Evolutionary conservation across 2,329 filamentous ascomycete genomes (phyloP), one percentile per base, ranked within the genome.

Genomic region (Aspergillus brunneoviolaceus): DNA sequence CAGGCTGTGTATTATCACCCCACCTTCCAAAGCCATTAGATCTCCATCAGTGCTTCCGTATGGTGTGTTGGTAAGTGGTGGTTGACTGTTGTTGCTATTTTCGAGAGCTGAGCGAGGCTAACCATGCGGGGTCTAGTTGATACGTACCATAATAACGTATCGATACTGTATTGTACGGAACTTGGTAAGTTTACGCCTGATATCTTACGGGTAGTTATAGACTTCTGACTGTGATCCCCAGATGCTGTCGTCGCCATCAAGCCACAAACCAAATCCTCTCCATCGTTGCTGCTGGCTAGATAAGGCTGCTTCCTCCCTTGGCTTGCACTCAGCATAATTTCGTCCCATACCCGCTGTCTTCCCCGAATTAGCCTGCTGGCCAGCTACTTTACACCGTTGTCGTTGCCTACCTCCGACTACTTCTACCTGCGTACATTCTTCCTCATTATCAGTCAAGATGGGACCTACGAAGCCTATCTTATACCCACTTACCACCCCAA

Each of bases 401-500:
- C 50, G 45, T 25, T 39, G 14, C 39, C 33, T 25, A 16, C 29
- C 19, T 14, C 23, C 19, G 16, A 45, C n/a, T 47, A 48, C 45
- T 14, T 45, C 50, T 23, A 23, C 21, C 21, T 23, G 21, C 57
- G 29, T 31, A 39, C 14, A 16, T 42, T 39, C 49, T 10, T 54
- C 21, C 51, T 33, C 12, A 45, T 12, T 54, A 35, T 6, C 21
- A 23, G 21, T 25, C 58, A 61, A 31, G 12, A 71, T 71, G 70
- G 65, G 62, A 16, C 63, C 64, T 1, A 63, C 65, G 7, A 76
- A 73, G 64, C 77, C 76, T 19, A 59, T 67, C 14, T 69, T 78
- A 14, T 70, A 69, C 59, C 75, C 75, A 23, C 69, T 80, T 39
- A 74, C 76, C 51, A 80, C 77, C 7, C 75, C 77, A 5, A 78